Base-by-base conservation (phyloP, 164 flowering plant species). In the Stephania japonica region DNA sequence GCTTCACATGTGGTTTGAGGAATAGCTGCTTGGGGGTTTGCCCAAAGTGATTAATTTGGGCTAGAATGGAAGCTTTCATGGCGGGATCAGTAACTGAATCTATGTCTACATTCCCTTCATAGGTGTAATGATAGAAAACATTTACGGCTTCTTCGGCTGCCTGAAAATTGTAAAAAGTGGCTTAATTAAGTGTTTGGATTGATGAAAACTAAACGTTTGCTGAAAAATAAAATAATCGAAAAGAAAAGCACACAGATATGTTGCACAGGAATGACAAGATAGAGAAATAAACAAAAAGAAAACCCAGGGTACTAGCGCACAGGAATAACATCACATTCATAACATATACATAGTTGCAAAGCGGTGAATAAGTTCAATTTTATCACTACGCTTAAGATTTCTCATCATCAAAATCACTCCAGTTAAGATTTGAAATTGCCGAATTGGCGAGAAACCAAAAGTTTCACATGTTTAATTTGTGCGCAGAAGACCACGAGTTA, bases 31-130 rank as follows among this genome's bases (percentile, higher is more conserved):
- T 93, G 1, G 99, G 99, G 14, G 98, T 96, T 83, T 96, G 98
- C 25, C 99, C 99, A 79, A 96, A 96, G 83, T 96, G 98, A 75
- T 96, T 96, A 56, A 96, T 96, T 73, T 96, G 99, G 14, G 99
- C 99, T 38, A 96, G 83, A 80, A 96, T 93, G 63, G 99, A 90
- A n/a, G 98, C 97, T 80, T 96, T 96, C 98, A 96, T 87, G 44
- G 97, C 91, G 75, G 99, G 95, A 81, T 96, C 99, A 42, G 89
- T 83, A 50, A 96, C 95, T 1, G 97, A 84, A 81, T 96, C 99
- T 64, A 96, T 93, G 76, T 96, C 99, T 76, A 96, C 99, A 72
- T 87, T 96, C 59, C 99, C 99, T 83, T 96, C 99, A 68, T 96
- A 96, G 56, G 99, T 96, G 77, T 96, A 96, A 74, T 96, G 97